Conservation (phyloP, 257 asterid species). For the Cynanchum wilfordii region DNA sequence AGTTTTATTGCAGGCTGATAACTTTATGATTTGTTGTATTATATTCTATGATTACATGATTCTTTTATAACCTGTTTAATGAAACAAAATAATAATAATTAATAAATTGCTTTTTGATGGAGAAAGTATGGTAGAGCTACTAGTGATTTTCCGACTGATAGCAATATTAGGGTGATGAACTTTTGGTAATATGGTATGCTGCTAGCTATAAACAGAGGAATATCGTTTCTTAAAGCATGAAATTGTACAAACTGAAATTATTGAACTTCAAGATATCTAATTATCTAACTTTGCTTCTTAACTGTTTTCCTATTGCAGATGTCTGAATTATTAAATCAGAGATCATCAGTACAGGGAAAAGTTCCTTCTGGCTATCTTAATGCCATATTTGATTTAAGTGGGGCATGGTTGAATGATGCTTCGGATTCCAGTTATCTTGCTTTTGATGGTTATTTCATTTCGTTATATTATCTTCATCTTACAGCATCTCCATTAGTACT, state of each 20-base stretch:
- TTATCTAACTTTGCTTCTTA: neutral
- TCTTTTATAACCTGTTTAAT: neutral
- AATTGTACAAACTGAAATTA: neutral
- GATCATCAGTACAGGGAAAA: conserved; percentile 82
- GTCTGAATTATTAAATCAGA: conserved; percentile 94
- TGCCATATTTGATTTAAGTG: conserved; percentile 81
- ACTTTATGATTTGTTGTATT: neutral
- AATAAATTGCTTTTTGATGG: neutral
- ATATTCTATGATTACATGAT: neutral
- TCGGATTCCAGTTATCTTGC: conserved; percentile 79
- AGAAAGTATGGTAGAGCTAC: neutral
- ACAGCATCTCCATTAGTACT: conserved; percentile 79
- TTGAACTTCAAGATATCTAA: neutral
- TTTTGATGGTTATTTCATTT: conserved; percentile 88
- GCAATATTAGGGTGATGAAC: neutral
- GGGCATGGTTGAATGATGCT: conserved; percentile 92
- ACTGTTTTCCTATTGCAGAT: conserved; percentile 47
- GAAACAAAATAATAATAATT: neutral
- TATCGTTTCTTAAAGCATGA: neutral
- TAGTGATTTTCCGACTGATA: neutral
- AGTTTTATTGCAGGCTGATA: neutral
- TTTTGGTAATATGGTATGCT: neutral
- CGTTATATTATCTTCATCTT: conserved; percentile 81
- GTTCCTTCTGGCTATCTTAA: conserved; percentile 91
- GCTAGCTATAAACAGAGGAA: neutral